phyloP scores from a whole-genome alignment of 2,329 filamentous ascomycete species.

The Ascochyta viciae-villosae region DNA sequence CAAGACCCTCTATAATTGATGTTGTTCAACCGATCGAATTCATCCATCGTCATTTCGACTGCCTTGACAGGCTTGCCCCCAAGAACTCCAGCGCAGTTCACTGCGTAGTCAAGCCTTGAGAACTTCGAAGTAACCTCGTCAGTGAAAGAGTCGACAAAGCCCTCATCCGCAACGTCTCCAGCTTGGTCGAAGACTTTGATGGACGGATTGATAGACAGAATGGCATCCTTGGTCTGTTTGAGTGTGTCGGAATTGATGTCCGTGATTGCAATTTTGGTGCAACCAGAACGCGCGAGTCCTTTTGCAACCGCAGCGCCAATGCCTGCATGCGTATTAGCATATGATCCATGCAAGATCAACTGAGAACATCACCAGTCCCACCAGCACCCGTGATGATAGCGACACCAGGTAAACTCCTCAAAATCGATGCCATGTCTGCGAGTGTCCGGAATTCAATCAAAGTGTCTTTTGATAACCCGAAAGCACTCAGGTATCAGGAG shows the following conservation, averaged over 20 bases:
- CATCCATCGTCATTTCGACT: conserved; percentile 56
- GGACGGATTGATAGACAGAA: conserved; percentile 26
- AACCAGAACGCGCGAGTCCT: conserved; percentile 60
- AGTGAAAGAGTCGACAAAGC: conserved; percentile 55
- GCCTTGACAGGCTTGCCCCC: conserved; percentile 50
- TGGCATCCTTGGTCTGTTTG: conserved; percentile 42
- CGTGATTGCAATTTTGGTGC: conserved; percentile 61
- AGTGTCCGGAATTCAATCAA: neutral
- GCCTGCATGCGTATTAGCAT: conserved; percentile 46
- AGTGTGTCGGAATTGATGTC: conserved; percentile 56
- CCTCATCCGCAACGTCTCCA: conserved; percentile 59
- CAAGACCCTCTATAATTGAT: conserved; percentile 67
- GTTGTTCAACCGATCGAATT: conserved; percentile 62
- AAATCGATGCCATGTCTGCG: conserved; percentile 5
- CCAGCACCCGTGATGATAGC: conserved; percentile 46
- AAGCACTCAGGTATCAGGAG: too few relatives aligned
- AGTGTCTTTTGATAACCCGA: too few relatives aligned
- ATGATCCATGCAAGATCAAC: neutral
- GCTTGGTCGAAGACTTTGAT: conserved; percentile 48
- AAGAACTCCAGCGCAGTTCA: conserved; percentile 64
- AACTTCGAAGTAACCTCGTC: conserved; percentile 46
- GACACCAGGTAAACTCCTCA: conserved; percentile 34
- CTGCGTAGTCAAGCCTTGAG: conserved; percentile 61
- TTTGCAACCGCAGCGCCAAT: conserved; percentile 62
- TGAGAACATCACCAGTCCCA: conserved; percentile 36